Evolutionary conservation across 176 grass and related monocot genomes (phyloP), one percentile per base, ranked within the genome.

Genomic region (Bothriochloa decipiens): DNA sequence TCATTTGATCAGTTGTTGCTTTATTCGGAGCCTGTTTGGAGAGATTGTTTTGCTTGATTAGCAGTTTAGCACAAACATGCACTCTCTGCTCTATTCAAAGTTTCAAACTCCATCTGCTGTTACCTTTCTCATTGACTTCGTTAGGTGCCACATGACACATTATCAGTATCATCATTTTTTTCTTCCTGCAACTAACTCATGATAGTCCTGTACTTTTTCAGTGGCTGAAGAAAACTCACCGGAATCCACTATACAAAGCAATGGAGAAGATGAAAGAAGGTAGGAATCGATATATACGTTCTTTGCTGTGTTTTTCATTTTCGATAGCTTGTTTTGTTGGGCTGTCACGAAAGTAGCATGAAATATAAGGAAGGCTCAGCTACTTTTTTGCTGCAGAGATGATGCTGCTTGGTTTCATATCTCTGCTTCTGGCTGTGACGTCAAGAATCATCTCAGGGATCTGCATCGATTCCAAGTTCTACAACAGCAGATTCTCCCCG

Each of bases 241-340:
- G 96, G 63, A 95, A 98, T 62, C 96, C 96, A 78, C 93, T 98
- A 17, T 78, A 82, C 85, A 92, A 98, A 75, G 91, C 96, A 6
- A 87, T 98, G 77, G 96, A 98, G 84, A 95, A 95, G 77, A 98
- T 98, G 96, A 98, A 98, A 90, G 93, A 95, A 95, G 95, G 95
- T 97, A 76, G 8, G 8, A 29, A 23, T 77, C 6, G 0, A 12
- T 0, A 64, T 27, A 64, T 28, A 1, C 14, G 2, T 13, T 72
- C 43, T 53, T 46, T n/a, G 4, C 23, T 77, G 22, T 71, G 39
- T 50, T 46, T 57, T 26, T 58, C 70, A 60, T 50, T 46, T 55
- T 25, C 46, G 52, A 58, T 49, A 12, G 29, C 28, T n/a, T 50
- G 33, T 67, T 13, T 68, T 89, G 18, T 67, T 9, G 0, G 14